phyloP scores from a whole-genome alignment of 1,284 basidiomycete species.

The Papiliotrema fonsecae region DNA sequence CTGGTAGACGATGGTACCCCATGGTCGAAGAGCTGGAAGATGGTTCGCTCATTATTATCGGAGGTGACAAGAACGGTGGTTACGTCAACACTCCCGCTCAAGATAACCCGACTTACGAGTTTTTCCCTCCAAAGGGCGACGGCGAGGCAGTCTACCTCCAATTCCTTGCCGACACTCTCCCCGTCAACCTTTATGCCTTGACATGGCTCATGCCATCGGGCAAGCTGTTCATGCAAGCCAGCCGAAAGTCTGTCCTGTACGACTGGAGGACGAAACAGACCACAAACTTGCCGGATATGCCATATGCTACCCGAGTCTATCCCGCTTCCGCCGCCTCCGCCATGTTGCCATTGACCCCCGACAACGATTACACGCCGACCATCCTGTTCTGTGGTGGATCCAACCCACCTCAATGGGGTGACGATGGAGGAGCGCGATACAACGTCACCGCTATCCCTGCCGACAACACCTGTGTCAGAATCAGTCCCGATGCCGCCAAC shows the following conservation, averaged over 20 bases:
- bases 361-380: slow-evolving; percentile 79
- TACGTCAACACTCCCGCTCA: slow-evolving; percentile 66
- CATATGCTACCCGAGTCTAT: slow-evolving; percentile 73
- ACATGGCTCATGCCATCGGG: slow-evolving; percentile 74
- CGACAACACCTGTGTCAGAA: slow-evolving; percentile 51
- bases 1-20: slow-evolving; percentile 77
- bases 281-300: slow-evolving; percentile 48
- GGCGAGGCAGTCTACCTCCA: slow-evolving; percentile 59
- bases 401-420: slow-evolving; percentile 51
- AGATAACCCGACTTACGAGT: slow-evolving; percentile 72
- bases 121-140: slow-evolving; percentile 63
- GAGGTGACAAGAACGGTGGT: slow-evolving; percentile 47
- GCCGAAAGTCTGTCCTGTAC: slow-evolving; percentile 56
- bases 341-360: slow-evolving; percentile 85
- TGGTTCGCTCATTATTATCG: slow-evolving; percentile 53
- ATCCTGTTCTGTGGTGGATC: slow-evolving; percentile 85
- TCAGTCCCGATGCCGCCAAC: slow-evolving; percentile 68
- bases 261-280: slow-evolving; percentile 56
- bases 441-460: slow-evolving; percentile 48
- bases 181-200: slow-evolving; percentile 83
- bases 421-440: slow-evolving; percentile 42
- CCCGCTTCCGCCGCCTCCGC: slow-evolving; percentile 85
- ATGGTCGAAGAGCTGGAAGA: slow-evolving; percentile 54
- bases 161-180: slow-evolving; percentile 77
- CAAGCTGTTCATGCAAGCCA: slow-evolving; percentile 73